Evolutionary conservation across 2,329 filamentous ascomycete species (phyloP), one percentile per base, ranked within the genome.

Genomic region (Plenodomus tracheiphilus): DNA sequence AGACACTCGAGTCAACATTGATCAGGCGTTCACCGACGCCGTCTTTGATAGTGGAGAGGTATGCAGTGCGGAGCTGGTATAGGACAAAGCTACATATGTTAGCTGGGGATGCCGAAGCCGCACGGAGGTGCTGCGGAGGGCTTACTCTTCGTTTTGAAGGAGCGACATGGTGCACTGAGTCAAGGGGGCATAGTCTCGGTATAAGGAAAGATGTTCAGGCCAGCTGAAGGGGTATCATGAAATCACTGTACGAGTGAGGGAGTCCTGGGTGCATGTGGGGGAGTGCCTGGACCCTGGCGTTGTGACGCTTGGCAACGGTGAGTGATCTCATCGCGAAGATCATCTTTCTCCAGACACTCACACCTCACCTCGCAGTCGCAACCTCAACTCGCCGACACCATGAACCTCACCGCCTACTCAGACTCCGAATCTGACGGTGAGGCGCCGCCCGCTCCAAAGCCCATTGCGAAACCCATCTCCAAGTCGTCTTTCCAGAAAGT

Each of bases 1-100:
- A 79, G 65, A 92, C 87, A 56, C 81, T 81, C 65, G 91, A 85
- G 72, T 93, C 89, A 53, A 95, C 82, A 34, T 85, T 90, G 68
- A 95, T 89, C 35, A 94, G 81, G 17, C 89, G 86, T 71, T 95
- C 90, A 58, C 89, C 89, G 7, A 94, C 88, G 53, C 89, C 90
- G 69, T 95, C 89, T 58, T 88, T 87, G 58, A 92, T 86, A 55
- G 89, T 84, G 58, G 85, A 85, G 30, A 95, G 83, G 68, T 94
- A 94, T 63, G 86, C 86, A 32, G 87, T 87, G 43, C 89, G 87
- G 47, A 95, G 79, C 71, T 91, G 88, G 75, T 93, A 93, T 48
- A 89, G 84, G 38, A 92, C 87, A 71, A 94, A 85, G 70, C 88
- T 91, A 62, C 32, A 16, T 3, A 20, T 41, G 53, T 68, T 56